Base-by-base conservation (phyloP, 2,329 filamentous ascomycete species). In the Xylaria hypoxylon region DNA sequence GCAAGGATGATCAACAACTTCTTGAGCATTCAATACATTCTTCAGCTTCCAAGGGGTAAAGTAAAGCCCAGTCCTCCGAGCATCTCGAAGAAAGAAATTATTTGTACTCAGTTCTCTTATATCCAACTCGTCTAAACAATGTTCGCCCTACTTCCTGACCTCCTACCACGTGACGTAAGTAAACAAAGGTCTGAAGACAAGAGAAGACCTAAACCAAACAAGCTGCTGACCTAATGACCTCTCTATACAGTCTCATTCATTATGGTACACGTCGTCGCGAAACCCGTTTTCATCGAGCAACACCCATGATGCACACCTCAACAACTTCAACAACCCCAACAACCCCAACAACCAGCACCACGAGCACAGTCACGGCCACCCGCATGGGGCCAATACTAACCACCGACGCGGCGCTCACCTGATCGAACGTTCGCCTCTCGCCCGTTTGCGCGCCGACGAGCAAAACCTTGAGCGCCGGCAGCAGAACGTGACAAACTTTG, bases 401-500 rank as follows among this genome's bases (percentile, higher is more conserved):
- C 70, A 70, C n/a, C 66, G 74, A 15, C 65, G 69, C 35, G 68
- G 66, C 38, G 52, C 82, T 61, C 82, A 85, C 69, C 71, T 85
- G 63, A 79, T 87, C 67, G 82, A 89, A 76, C 81, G 86, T 72
- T 85, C 90, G 28, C 84, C 86, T 2, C 88, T 97, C 3, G 87
- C 90, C 10, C 85, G 90, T 1, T 87, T 97, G 11, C 84, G 87
- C 28, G 82, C 88, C 47, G 95, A 97, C 77, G 96, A 98, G 80
- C 86, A 89, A 67, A 86, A 89, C 64, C 86, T 96, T 70, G 87
- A 90, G 61, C 86, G 90, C 8, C 92, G 95, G 52, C 93, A 94
- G 75, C 81, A 88, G 53, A 93, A 95, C 71, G 91, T 98, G 33
- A 88, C 91, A 53, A 92, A 94, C 74, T 97, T 96, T 76, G 96